A percentile compares a stretch with the other conserved stretches of the same genome.
These are phyloP conservation scores for Polygonum aviculare DNA, from an alignment of 148 eudicot genomes.

Conservation along the genomic window DNA sequence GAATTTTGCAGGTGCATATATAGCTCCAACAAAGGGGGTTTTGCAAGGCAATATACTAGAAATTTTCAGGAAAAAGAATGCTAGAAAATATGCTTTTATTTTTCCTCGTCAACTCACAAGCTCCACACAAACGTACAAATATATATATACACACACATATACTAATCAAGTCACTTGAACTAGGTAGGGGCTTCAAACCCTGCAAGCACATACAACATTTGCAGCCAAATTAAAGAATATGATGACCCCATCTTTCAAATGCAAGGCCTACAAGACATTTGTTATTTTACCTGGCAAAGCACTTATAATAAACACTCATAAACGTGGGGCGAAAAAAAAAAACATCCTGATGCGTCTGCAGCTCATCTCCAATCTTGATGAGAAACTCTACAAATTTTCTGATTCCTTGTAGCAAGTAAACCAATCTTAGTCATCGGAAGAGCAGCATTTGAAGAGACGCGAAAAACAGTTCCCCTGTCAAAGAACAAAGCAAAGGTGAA, in stretches of 20 bases:
- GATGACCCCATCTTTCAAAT: not conserved
- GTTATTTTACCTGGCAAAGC: not conserved
- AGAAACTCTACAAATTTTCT: not conserved
- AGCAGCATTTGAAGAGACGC: constrained; percentile 2
- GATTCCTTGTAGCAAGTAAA: not conserved
- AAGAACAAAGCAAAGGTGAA: not conserved
- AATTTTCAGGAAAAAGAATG: not conserved
- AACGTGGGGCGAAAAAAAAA: not conserved
- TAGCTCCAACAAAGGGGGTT: not conserved
- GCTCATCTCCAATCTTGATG: not conserved
- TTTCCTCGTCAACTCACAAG: not conserved
- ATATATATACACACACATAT: not conserved
- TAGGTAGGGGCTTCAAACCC: constrained; percentile 1
- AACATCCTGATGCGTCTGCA: not conserved
- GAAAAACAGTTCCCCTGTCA: not conserved
- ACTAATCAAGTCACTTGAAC: not conserved
- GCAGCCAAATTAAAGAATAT: constrained; percentile 7
- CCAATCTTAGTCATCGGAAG: not conserved
- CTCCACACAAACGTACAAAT: not conserved
- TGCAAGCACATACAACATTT: not conserved
- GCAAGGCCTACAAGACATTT: not conserved
- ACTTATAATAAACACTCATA: not conserved
- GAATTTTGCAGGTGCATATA: not conserved
- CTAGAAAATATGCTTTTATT: not conserved
- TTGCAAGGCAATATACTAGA: not conserved